Percentiles rank a stretch among this genome's conserved stretches.
Evolutionary conservation across 148 eudicot genomes (phyloP).

Genomic region (Simmondsia chinensis): DNA sequence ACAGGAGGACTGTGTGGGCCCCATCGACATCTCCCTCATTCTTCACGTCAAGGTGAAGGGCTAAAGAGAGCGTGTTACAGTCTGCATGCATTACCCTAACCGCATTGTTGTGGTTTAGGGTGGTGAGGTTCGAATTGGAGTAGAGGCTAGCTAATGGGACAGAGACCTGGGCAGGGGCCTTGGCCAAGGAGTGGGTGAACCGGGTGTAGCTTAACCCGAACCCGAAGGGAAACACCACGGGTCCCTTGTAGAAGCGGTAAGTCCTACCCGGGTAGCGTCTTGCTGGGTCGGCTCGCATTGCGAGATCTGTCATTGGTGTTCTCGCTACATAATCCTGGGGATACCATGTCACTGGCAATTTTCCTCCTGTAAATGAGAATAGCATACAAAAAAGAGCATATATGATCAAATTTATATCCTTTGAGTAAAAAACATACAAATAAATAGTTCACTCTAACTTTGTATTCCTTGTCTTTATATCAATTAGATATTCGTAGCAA

Average conservation of each 20-base stretch:
- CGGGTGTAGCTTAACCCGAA: slow-evolving; percentile 61
- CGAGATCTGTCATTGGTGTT: slow-evolving; percentile 55
- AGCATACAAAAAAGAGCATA: slow-evolving; percentile 25
- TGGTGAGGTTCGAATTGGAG: slow-evolving; percentile 24
- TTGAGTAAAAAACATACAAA: too few species aligned
- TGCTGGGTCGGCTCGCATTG: slow-evolving; percentile 29
- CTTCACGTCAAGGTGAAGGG: slow-evolving; percentile 45
- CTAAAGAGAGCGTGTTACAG: slow-evolving; percentile 32
- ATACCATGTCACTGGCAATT: slow-evolving; percentile 71
- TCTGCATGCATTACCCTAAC: slow-evolving; percentile 45
- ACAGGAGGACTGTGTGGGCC: slow-evolving; percentile 57
- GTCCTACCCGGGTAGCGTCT: slow-evolving; percentile 56
- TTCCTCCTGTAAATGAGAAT: slow-evolving; percentile 41
- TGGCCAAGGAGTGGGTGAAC: slow-evolving; percentile 37
- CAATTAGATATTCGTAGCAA: too few species aligned
- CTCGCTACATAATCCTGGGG: slow-evolving; percentile 50
- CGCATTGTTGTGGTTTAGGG: slow-evolving; percentile 21
- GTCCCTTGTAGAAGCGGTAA: slow-evolving; percentile 49
- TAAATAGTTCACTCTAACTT: too few species aligned
- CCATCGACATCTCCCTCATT: slow-evolving; percentile 58
- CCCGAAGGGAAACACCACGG: slow-evolving; percentile 49
- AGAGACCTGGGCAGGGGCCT: slow-evolving; percentile 31
- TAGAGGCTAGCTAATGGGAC: slow-evolving; percentile 23
- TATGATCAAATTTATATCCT: too few species aligned
- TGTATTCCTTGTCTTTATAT: too few species aligned